Percentiles rank a stretch among this genome's conserved stretches.
Evolutionary conservation across 805 yeast species (phyloP).

Genomic region (Yamadazyma takamatsuzukensis): DNA sequence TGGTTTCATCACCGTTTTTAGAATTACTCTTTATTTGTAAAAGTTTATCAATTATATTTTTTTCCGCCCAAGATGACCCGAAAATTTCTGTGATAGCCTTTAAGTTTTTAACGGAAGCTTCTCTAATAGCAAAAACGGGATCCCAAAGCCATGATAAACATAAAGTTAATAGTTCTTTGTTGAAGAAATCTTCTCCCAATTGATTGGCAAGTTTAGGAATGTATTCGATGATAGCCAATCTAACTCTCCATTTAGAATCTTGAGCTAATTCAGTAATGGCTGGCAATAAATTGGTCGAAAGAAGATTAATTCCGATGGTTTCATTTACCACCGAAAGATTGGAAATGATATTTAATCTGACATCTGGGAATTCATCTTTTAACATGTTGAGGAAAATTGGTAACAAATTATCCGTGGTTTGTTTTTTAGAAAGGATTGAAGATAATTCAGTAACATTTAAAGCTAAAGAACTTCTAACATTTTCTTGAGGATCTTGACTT

Average conservation of each 20-base stretch:
- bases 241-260: conserved; percentile 96
- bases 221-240: conserved; percentile 94
- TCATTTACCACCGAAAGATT: conserved; percentile 89
- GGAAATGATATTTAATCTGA: conserved; percentile 88
- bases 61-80: conserved; percentile 91
- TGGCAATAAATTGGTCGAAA: conserved; percentile 85
- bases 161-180: conserved; percentile 82
- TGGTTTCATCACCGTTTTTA: conserved; percentile 13
- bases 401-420: conserved; percentile 74
- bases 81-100: conserved; percentile 78
- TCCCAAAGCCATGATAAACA: conserved; percentile 99
- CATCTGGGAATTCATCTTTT: conserved; percentile 96
- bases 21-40: conserved; percentile 30
- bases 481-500: conserved; percentile 87
- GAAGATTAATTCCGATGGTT: conserved; percentile 84
- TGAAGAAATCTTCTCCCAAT: conserved; percentile 88
- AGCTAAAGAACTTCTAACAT: conserved; percentile 91
- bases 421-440: conserved; percentile 78
- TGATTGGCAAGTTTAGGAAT: conserved; percentile 93
- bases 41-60: conserved; percentile 75
- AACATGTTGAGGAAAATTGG: conserved; percentile 92
- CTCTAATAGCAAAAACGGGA: conserved; percentile 92
- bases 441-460: conserved; percentile 83
- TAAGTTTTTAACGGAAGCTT: conserved; percentile 88
- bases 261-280: conserved; percentile 95